Evolutionary conservation across 2,329 filamentous ascomycete species (phyloP).

Genomic region (Metarhizium brunneum): DNA sequence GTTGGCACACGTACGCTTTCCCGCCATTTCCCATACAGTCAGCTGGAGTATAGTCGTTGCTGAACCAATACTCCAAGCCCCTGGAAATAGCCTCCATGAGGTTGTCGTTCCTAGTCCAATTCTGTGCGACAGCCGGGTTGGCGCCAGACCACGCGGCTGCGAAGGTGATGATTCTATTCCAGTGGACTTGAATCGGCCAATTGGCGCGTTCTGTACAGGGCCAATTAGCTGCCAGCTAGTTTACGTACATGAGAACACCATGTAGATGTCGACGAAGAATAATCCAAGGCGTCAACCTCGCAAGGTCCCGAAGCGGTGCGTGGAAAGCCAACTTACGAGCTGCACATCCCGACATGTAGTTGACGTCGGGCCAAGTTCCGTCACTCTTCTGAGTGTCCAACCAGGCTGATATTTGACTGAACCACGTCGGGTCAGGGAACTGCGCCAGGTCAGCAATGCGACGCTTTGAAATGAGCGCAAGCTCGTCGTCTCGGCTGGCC

Average conservation of each 20-base stretch:
- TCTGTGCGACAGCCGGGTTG: slow-evolving; percentile 9
- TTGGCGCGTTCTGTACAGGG: slow-evolving; percentile 12
- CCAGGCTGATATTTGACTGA: slow-evolving; percentile 10
- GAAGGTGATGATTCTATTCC: slow-evolving; percentile 14
- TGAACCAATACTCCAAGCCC: slow-evolving; percentile 15
- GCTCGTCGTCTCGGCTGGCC: slow-evolving; percentile 4
- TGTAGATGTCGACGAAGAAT: neutral
- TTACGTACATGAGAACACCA: neutral
- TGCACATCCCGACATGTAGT: slow-evolving; percentile 13
- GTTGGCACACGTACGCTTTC: neutral
- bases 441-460: slow-evolving; percentile 12
- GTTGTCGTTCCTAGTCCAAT: slow-evolving; percentile 9
- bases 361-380: slow-evolving; percentile 15
- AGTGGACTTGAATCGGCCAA: slow-evolving; percentile 15
- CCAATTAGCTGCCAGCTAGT: neutral
- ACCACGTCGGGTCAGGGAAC: slow-evolving; percentile 13
- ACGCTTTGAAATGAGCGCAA: slow-evolving; percentile 9
- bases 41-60: slow-evolving; percentile 11
- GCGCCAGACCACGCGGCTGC: slow-evolving; percentile 15
- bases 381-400: slow-evolving; percentile 11
- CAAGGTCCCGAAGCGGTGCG: too few species aligned
- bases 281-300: neutral
- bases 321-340: slow-evolving; percentile 9
- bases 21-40: slow-evolving; percentile 15
- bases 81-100: slow-evolving; percentile 10